Evolutionary conservation across 495 filamentous ascomycete species (phyloP).

Genomic region (Podospora comata): DNA sequence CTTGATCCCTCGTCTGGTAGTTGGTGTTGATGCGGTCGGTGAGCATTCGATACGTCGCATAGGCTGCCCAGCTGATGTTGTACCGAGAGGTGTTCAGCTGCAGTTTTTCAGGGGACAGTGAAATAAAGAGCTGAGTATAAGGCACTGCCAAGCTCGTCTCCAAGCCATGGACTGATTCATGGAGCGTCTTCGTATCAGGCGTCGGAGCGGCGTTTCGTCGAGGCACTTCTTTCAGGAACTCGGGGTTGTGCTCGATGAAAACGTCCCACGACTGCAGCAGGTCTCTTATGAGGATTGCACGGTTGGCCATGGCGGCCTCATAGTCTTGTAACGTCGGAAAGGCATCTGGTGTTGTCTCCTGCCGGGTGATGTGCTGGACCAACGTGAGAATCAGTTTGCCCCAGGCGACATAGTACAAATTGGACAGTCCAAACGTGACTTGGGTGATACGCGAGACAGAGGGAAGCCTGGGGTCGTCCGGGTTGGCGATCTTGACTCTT

Average conservation of each 20-base stretch:
- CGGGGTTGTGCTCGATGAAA: constrained; percentile 28
- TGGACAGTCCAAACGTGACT: constrained; percentile 33
- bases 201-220: neutral
- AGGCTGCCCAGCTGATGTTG: constrained; percentile 32
- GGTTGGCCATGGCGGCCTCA: constrained; percentile 28
- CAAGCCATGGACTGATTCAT: neutral
- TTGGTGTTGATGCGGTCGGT: constrained; percentile 31
- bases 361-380: constrained; percentile 32
- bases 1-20: constrained; percentile 17
- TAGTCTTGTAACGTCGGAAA: constrained; percentile 25
- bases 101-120: constrained; percentile 18
- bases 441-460: constrained; percentile 40
- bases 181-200: neutral
- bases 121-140: neutral
- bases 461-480: constrained; percentile 36
- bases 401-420: constrained; percentile 35
- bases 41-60: constrained; percentile 44
- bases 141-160: neutral
- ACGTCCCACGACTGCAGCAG: constrained; percentile 41
- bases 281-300: constrained; percentile 38
- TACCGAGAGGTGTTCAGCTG: constrained; percentile 17
- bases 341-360: constrained; percentile 25
- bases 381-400: constrained; percentile 33
- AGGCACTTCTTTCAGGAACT: neutral
- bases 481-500: constrained; percentile 34